Evolutionary conservation across 371 early-diverging fungal genomes (phyloP).

Genomic region (Mucor mucedo): DNA sequence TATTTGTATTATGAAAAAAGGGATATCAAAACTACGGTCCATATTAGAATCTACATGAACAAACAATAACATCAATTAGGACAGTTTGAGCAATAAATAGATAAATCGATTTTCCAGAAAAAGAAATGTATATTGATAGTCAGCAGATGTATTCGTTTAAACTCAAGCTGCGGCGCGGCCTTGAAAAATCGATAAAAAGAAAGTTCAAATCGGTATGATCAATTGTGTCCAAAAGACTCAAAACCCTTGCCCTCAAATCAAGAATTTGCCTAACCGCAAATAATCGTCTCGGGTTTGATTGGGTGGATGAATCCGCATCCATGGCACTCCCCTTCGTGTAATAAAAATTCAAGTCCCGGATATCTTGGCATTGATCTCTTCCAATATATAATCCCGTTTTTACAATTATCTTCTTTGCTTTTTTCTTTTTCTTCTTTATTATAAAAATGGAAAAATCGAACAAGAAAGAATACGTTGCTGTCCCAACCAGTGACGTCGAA

Average conservation of each 20-base stretch:
- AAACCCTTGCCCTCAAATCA: no score
- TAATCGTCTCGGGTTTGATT: no score
- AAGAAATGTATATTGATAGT: no score
- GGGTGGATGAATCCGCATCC: not conserved
- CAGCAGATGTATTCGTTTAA: no score
- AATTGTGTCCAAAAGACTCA: no score
- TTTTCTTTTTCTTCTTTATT: not conserved
- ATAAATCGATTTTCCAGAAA: no score
- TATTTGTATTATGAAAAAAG: no score
- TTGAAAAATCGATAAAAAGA: no score
- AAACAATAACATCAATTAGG: not conserved
- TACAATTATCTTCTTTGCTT: constrained; percentile 3
- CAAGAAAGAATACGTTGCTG: constrained; percentile 25
- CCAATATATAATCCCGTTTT: not conserved
- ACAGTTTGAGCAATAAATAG: no score
- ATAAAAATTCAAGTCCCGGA: not conserved
- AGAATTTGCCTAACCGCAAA: not conserved
- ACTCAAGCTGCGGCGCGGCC: no score
- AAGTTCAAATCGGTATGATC: no score
- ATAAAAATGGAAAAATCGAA: constrained; percentile 21
- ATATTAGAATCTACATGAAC: not conserved
- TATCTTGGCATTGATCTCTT: constrained; percentile 20
- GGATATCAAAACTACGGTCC: not conserved
- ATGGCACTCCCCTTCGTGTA: not conserved
- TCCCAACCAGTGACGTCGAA: constrained; percentile 27